Base-by-base conservation (phyloP, 2,329 filamentous ascomycete genomes). In the Alternaria incomplexa region DNA sequence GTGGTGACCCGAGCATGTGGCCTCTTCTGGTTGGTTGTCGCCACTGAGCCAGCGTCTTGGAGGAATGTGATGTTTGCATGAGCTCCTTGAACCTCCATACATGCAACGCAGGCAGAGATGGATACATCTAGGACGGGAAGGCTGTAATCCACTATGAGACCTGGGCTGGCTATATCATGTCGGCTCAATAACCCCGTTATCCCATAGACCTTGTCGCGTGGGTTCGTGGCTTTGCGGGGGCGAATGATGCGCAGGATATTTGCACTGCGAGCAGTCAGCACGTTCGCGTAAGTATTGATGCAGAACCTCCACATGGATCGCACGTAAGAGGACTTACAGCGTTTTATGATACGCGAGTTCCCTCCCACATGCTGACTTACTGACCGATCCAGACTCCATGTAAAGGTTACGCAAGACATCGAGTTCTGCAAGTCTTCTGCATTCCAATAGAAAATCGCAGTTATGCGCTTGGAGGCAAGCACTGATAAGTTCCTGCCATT, bases 291-390 rank as follows among this genome's bases (percentile, higher is more conserved):
- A 40, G 17, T 11, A 1, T 17, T 40, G n/a, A 17, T 11, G 36
- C 36, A 40, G 15, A 40, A 1, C 10, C 4, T 1, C 3, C 3
- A 40, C 15, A 17, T 0, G 0, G 4, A 40, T 3, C 9, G 8
- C 1, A 40, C 15, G 1, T 15, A 40, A 40, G 36, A 40, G 15
- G 15, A 17, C 36, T 40, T 40, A 40, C n/a, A 40, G 36, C 9
- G 15, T 40, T 40, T 22, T 45, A 8, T 45, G 43, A 22, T 45
- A 13, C 13, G 43, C 13, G 4, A 45, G 43, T 7, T 45, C 43
- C 43, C n/a, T 45, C 6, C 43, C 43, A 45, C 43, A 45, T 17
- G 8, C 3, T 40, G n/a, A 1, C 17, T 45, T 45, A 22, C 0
- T 0, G 9, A 40, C 9, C 36, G 36, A 40, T 1, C 36, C 36